Evolutionary conservation across 768 basidiomycete genomes (phyloP), one percentile per base, ranked within the genome.

Genomic region (Lentinula raphanica): DNA sequence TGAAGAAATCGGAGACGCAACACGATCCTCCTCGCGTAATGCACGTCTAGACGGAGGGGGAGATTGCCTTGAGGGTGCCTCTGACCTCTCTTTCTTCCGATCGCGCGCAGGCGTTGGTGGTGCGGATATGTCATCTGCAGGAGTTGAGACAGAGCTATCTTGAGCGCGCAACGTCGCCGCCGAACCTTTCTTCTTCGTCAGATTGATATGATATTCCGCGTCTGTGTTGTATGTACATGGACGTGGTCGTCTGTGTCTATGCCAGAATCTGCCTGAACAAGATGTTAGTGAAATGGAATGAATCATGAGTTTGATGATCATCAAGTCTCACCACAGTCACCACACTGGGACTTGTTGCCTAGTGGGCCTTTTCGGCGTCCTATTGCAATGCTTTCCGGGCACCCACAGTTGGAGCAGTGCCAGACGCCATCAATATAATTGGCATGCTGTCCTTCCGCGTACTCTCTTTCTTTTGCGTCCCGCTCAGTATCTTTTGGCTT

Each of bases 401-500:
- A 90, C 5, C 94, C 94, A 65, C 92, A 97, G 66, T 94, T 96
- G 19, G 92, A 93, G 68, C 94, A 98, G 72, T 94, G 92, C 94
- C 94, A 97, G 3, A 90, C 79, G 1, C 91, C 92, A 63, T 94
- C 76, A 67, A 94, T 88, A 64, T 83, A 78, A 67, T 92, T 90
- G 38, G 86, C 79, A 65, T 90, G 90, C 66, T 91, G 89, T 7
- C 90, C 88, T 64, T 92, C 87, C 39, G 85, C 86, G 66, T 86
- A 90, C 70, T 90, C 90, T 66, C 79, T 86, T 69, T 90, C 88
- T 69, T 92, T 92, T 21, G 91, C 90, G 66, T 91, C 89, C 32
- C 87, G 74, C 72, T 91, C 90, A 13, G 84, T 76, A 68, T 92
- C 91, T 71, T 87, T 88, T 23, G 77, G 79, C 38, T 84, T 75